These are phyloP conservation scores for Centella asiatica DNA, from an alignment of 129 eudicot genomes.

Conservation along the genomic window DNA sequence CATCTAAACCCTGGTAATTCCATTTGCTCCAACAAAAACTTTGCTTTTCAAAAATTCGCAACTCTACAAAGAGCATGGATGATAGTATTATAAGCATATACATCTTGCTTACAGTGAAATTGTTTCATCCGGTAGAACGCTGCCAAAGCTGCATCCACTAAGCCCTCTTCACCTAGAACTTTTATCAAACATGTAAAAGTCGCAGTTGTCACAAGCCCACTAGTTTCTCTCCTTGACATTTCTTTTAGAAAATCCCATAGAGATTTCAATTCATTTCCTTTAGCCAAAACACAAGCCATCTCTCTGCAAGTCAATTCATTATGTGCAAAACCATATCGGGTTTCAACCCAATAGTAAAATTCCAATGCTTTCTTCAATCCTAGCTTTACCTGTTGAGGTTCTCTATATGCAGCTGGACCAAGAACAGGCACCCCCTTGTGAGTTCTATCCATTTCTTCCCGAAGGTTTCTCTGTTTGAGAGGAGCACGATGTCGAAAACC, in stretches of 20 bases:
- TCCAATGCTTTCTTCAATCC: constrained; percentile 60
- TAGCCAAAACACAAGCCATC: constrained; percentile 62
- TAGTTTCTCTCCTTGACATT: constrained; percentile 43
- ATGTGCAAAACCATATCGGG: constrained; percentile 52
- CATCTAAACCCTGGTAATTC: constrained; percentile 86
- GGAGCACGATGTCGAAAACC: constrained; percentile 71
- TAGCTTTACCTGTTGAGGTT: constrained; percentile 37
- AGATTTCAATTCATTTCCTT: constrained; percentile 42
- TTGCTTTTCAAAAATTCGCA: constrained; percentile 68
- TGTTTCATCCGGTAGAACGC: constrained; percentile 81
- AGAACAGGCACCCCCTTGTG: constrained; percentile 39
- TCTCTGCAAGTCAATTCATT: constrained; percentile 67
- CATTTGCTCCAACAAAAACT: constrained; percentile 76
- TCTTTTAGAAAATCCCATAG: constrained; percentile 72
- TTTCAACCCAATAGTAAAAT: constrained; percentile 73
- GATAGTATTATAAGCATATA: constrained; percentile 58
- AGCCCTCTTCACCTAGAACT: constrained; percentile 74
- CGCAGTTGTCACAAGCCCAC: constrained; percentile 46
- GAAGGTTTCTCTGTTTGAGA: constrained; percentile 58
- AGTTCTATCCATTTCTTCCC: constrained; percentile 31
- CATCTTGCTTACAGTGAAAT: constrained; percentile 78
- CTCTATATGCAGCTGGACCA: constrained; percentile 79
- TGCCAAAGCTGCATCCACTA: constrained; percentile 59
- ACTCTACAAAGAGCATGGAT: constrained; percentile 77
- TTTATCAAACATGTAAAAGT: constrained; percentile 83